Evolutionary conservation across 352 stramenopile species (phyloP), one percentile per base, ranked within the genome.

Genomic region (Globisporangium takayamanum): DNA sequence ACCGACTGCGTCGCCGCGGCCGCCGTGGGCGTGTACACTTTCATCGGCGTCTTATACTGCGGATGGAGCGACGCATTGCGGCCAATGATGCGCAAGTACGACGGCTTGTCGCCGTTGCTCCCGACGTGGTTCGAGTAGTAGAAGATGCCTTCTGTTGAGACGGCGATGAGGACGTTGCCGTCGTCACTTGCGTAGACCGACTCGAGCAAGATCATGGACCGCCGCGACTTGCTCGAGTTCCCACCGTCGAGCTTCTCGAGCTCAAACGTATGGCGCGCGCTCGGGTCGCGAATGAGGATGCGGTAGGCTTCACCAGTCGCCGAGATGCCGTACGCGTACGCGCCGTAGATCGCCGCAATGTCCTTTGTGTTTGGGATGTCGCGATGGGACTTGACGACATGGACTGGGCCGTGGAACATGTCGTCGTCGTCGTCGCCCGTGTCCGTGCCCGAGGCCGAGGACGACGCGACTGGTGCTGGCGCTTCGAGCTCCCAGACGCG

Each of bases 81-180:
- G 30, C 81, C 81, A 39, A 89, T 87, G 62, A 91, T 86, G 5
- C 69, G 66, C 37, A 91, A 55, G 15, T 55, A 56, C n/a, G 60
- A 53, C 3, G 62, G 49, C 11, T 51, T 57, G 12, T 59, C 53
- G 4, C 50, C 22, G 30, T 61, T 52, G 14, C 65, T 54, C 3
- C 50, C 53, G 5, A 63, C 67, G 16, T 57, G 50, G 28, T 80
- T 85, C 12, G 82, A 76, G 62, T 89, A 89, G 60, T 92, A 92
- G 53, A 92, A 86, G 39, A 88, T 81, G 6, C 80, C 80, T 10
- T 92, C 82, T 0, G 70, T 74, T 16, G 78, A 89, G 30, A 92
- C 71, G 0, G 76, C 74, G 60, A 89, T 67, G 3, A 90, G 57
- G 12, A 72, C 66, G 14, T 76, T 72, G 48, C 80, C 80, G 37